Base-by-base conservation (phyloP, 345 rosid species). In the Carallia pectinifolia region DNA sequence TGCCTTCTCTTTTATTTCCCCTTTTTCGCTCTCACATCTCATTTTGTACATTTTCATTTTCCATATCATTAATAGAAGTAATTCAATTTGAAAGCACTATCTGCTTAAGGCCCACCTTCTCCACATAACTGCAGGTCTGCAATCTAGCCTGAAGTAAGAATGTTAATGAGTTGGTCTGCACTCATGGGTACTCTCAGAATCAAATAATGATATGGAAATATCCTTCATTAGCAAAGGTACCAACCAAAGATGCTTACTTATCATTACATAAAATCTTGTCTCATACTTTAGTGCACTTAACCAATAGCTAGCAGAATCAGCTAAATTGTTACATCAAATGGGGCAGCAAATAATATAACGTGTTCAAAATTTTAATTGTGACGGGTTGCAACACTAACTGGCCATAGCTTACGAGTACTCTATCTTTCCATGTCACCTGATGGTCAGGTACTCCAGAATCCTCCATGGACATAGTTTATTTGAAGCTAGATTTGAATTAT, bases 201-300 rank as follows among this genome's bases (percentile, higher is more conserved):
- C 99, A 92, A 73, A 92, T 95, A 74, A 95, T 89, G 97, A 86
- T 95, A 70, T 92, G 99, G 99, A 95, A 92, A 76, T 89, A 95
- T 76, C 98, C 99, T 53, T 88, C 99, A 19, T 70, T 95, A 88
- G 29, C 97, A 17, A 95, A 95, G 96, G 98, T 92, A 77, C 54
- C 19, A 67, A 3, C 53, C 17, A 7, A 6, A 9, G 18, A 19
- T 52, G 40, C 38, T 23, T 8, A 38, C 12, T 44, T 44, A 44
- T 12, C 50, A 44, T 44, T 44, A 12, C 17, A 3, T 23, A 23
- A 39, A 27, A 6, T 18, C 18, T 15, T 27, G 31, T 6, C 4
- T 12, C 23, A 68, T 39, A 30, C 1, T 39, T 7, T 3, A 27
- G 23, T 39, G 17, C 19, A 58, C 27, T 19, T 10, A 38, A n/a